phyloP scores from a whole-genome alignment of 345 rosid genomes.

The Eucalyptus guilfoylei region DNA sequence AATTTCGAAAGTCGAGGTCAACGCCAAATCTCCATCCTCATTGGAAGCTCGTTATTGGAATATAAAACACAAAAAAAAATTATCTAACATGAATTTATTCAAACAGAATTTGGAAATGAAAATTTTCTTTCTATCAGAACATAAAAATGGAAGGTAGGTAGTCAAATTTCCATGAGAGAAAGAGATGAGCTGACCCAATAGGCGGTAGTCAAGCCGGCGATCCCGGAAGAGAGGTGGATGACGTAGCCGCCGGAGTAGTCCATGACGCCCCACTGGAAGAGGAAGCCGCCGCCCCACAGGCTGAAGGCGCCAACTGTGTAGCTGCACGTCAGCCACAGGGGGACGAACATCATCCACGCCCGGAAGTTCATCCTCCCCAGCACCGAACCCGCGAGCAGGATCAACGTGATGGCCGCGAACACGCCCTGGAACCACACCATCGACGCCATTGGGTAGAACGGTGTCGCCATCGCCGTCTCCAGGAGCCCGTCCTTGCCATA shows the following conservation, averaged over 20 bases:
- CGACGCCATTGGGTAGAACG: slow-evolving; percentile 4
- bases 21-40: not conserved
- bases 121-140: not conserved
- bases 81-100: not conserved
- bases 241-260: slow-evolving; percentile 12
- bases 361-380: slow-evolving; percentile 7
- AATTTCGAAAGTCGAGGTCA: not conserved
- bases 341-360: slow-evolving; percentile 13
- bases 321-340: slow-evolving; percentile 5
- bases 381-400: not conserved
- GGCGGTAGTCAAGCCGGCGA: slow-evolving; percentile 1
- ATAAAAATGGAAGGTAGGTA: not conserved
- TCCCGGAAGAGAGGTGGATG: slow-evolving; percentile 6
- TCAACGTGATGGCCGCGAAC: slow-evolving; percentile 2
- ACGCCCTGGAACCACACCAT: slow-evolving; percentile 11
- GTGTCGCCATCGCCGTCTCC: not conserved
- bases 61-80: not conserved
- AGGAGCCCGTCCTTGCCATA: not conserved
- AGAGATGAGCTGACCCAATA: not conserved
- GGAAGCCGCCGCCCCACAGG: slow-evolving; percentile 10
- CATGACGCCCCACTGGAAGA: slow-evolving; percentile 11
- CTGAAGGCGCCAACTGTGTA: slow-evolving; percentile 7
- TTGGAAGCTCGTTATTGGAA: not conserved
- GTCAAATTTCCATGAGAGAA: not conserved
- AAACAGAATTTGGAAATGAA: not conserved